Conservation (phyloP, 345 rosid species). For the Citropsis articulata region DNA sequence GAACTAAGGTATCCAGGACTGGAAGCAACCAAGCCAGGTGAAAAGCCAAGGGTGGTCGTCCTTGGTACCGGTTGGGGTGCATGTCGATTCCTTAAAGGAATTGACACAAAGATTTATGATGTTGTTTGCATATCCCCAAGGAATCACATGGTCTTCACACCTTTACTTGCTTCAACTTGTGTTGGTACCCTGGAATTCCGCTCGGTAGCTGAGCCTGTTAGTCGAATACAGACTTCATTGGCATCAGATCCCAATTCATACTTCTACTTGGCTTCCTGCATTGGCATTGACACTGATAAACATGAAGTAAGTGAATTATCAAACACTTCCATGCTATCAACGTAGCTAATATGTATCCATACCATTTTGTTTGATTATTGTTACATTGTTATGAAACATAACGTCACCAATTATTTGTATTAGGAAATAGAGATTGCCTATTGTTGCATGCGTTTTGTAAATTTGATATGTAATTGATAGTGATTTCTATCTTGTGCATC, state of each 20-base stretch:
- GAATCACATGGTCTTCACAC: slow-evolving; percentile 87
- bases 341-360: not conserved
- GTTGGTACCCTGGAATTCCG: slow-evolving; percentile 89
- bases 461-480: not conserved
- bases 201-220: slow-evolving; percentile 85
- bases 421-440: not conserved
- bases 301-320: slow-evolving; percentile 55
- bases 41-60: slow-evolving; percentile 71
- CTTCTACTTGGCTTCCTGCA: slow-evolving; percentile 82
- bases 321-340: not conserved
- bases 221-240: slow-evolving; percentile 75
- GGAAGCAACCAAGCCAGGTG: slow-evolving; percentile 60
- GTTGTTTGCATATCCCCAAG: slow-evolving; percentile 72
- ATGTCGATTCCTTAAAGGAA: slow-evolving; percentile 70
- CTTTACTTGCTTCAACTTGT: slow-evolving; percentile 76
- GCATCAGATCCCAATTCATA: slow-evolving; percentile 70
- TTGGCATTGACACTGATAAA: slow-evolving; percentile 53
- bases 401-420: not conserved
- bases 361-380: not conserved
- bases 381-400: not conserved
- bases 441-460: not conserved
- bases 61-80: slow-evolving; percentile 85
- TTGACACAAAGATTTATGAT: slow-evolving; percentile 53
- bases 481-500: no score
- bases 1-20: slow-evolving; percentile 44